Percentiles rank a stretch among this genome's conserved stretches.
Conservation (phyloP, 257 asterid genomes). For the Ligustrum vulgare region DNA sequence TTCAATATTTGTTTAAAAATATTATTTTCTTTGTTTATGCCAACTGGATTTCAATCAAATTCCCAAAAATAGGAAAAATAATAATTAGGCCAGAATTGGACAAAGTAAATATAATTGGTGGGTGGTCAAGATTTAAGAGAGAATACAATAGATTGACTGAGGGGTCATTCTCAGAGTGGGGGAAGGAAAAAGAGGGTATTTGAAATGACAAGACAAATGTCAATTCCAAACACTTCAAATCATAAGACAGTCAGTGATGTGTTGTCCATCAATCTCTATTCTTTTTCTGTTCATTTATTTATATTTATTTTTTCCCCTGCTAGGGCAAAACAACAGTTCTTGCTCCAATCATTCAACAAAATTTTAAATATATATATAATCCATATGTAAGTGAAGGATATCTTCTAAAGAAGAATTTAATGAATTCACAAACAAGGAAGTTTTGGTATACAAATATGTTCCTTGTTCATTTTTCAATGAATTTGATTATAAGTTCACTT, state of each 20-base stretch:
- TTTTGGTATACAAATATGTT: background rate
- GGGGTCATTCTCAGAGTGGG: conserved; percentile 28
- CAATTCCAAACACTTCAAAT: conserved; percentile 64
- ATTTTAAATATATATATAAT: background rate
- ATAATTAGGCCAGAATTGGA: background rate
- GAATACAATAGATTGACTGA: background rate
- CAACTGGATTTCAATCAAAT: background rate
- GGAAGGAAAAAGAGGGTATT: conserved; percentile 15
- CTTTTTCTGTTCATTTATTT: background rate
- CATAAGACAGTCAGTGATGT: conserved; percentile 73
- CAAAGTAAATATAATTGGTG: conserved; percentile 16
- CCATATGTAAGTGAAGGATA: background rate
- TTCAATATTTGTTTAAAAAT: too few species aligned
- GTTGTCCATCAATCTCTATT: conserved; percentile 55
- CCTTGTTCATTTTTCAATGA: background rate
- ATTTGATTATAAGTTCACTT: background rate
- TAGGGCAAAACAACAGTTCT: conserved; percentile 21
- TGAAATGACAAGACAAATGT: conserved; percentile 82
- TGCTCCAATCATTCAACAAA: background rate
- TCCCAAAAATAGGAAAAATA: background rate
- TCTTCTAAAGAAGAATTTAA: background rate
- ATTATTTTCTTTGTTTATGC: too few species aligned
- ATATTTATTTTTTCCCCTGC: background rate
- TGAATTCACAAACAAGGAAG: background rate
- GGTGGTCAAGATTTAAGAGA: conserved; percentile 12